A percentile compares a stretch with the other conserved stretches of the same genome.
Evolutionary conservation across 306 rosid species (phyloP).

Genomic region (Clitoria ternatea): DNA sequence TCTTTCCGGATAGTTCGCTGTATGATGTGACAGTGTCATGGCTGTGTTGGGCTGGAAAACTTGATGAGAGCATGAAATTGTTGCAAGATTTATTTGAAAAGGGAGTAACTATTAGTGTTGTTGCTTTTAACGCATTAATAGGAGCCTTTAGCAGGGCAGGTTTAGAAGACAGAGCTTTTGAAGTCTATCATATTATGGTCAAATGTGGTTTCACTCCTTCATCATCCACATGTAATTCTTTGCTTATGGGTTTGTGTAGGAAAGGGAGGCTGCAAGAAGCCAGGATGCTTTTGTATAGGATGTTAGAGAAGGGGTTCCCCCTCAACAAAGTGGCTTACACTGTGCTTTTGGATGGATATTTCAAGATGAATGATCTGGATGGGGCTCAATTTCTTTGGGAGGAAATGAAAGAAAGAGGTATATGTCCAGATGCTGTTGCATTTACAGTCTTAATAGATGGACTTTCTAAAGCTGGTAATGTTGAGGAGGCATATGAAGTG

Average conservation of each 20-base stretch:
- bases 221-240: slow-evolving; percentile 57
- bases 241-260: slow-evolving; percentile 60
- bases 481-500: slow-evolving; percentile 52
- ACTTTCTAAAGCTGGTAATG: slow-evolving; percentile 52
- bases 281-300: slow-evolving; percentile 46
- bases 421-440: slow-evolving; percentile 66
- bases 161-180: slow-evolving; percentile 55
- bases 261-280: slow-evolving; percentile 64
- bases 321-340: slow-evolving; percentile 57
- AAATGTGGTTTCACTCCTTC: slow-evolving; percentile 52
- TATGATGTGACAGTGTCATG: slow-evolving; percentile 48
- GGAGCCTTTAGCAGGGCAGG: slow-evolving; percentile 65
- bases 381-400: slow-evolving; percentile 67
- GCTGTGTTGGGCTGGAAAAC: slow-evolving; percentile 69
- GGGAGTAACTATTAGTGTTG: slow-evolving; percentile 54
- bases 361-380: slow-evolving; percentile 46
- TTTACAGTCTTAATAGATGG: slow-evolving; percentile 78
- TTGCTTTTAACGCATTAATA: slow-evolving; percentile 66
- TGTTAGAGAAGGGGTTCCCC: slow-evolving; percentile 61
- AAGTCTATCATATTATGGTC: slow-evolving; percentile 48
- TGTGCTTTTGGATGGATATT: slow-evolving; percentile 61
- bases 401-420: slow-evolving; percentile 56
- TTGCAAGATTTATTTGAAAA: slow-evolving; percentile 56
- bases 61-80: slow-evolving; percentile 48
- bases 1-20: slow-evolving; percentile 38